A percentile compares a stretch with the other conserved stretches of the same genome.
These are phyloP conservation scores for Jamesozyma piceae DNA, from an alignment of 805 yeast species.

Conservation along the genomic window DNA sequence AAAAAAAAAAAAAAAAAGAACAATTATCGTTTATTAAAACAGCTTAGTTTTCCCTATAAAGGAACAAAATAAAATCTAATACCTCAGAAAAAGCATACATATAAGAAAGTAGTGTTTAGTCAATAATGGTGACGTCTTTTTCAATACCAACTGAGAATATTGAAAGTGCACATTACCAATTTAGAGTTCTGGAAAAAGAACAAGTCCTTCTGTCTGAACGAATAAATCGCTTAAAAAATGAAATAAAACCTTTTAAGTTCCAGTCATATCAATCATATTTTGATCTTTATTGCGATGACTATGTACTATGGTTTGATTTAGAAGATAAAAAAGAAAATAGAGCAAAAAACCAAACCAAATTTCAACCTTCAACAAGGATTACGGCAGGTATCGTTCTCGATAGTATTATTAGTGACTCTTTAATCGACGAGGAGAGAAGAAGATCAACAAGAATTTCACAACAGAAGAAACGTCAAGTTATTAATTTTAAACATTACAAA, in stretches of 20 bases:
- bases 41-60: too few species aligned
- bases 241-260: not conserved
- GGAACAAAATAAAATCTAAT: too few species aligned
- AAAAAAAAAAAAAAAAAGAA: too few species aligned
- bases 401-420: not conserved
- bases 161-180: not conserved
- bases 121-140: not conserved
- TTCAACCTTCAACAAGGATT: not conserved
- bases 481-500: not conserved
- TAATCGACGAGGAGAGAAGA: not conserved
- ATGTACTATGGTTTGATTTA: not conserved
- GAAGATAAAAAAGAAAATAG: not conserved
- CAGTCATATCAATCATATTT: slow-evolving; percentile 4
- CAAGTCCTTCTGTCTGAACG: not conserved
- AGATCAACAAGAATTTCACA: not conserved
- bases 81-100: too few species aligned
- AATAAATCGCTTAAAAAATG: not conserved
- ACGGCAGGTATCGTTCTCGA: not conserved
- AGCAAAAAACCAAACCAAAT: not conserved
- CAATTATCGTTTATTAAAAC: too few species aligned
- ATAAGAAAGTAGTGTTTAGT: too few species aligned
- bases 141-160: not conserved
- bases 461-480: not conserved
- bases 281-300: not conserved
- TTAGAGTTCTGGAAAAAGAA: not conserved